phyloP scores from a whole-genome alignment of 352 stramenopile species.

The Pythium utonaiense region DNA sequence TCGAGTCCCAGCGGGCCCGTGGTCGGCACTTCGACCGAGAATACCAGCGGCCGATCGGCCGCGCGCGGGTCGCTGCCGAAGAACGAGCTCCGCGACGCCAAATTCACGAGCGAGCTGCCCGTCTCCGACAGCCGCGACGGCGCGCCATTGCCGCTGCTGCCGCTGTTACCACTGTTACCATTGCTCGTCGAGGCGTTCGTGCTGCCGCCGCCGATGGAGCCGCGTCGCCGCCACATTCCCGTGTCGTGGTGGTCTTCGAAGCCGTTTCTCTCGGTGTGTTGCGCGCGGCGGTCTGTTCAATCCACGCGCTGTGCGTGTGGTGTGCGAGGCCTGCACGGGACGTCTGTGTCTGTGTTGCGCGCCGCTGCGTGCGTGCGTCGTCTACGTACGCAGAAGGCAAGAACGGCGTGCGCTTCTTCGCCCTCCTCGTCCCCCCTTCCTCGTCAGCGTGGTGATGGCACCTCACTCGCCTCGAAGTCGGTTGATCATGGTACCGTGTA shows the following conservation, averaged over 20 bases:
- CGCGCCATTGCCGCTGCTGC: slow-evolving; percentile 7
- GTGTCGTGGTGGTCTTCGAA: no score
- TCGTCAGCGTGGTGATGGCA: not conserved
- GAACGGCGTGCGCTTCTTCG: not conserved
- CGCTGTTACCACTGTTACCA: not conserved
- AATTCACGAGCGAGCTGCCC: slow-evolving; percentile 31
- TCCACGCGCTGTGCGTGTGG: not conserved
- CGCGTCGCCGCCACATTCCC: slow-evolving; percentile 24
- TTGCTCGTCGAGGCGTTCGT: not conserved
- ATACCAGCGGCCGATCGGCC: slow-evolving; percentile 59
- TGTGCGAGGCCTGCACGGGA: no score
- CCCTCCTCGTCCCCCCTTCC: not conserved
- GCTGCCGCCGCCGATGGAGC: slow-evolving; percentile 21
- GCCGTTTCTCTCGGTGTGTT: no score
- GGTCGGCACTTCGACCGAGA: slow-evolving; percentile 69
- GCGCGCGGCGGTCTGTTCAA: not conserved
- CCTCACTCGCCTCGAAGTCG: slow-evolving; percentile 2
- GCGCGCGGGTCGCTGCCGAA: slow-evolving; percentile 53
- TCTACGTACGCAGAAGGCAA: not conserved
- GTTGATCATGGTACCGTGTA: slow-evolving; percentile 4
- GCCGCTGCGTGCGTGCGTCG: no score
- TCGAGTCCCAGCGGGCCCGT: slow-evolving; percentile 68
- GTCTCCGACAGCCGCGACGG: slow-evolving; percentile 26
- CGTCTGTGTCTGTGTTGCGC: not conserved
- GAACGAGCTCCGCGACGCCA: slow-evolving; percentile 37